Conservation (phyloP, 2,329 filamentous ascomycete genomes). For the Dothideomycetidae sp. region DNA sequence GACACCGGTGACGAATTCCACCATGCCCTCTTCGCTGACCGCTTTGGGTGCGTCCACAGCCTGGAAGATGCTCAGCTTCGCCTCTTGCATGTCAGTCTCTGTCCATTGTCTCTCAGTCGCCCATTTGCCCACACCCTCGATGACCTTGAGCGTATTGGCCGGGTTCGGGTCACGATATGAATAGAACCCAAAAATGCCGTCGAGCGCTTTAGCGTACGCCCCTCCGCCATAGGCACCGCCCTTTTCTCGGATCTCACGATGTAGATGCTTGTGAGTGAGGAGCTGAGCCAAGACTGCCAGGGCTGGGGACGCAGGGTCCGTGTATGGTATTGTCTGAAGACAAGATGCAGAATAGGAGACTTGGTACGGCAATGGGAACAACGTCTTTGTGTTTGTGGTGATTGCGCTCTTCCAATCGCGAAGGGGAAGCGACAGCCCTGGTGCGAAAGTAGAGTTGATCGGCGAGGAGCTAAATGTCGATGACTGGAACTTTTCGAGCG, state of each 20-base stretch:
- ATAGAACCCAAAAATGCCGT: slow-evolving; percentile 86
- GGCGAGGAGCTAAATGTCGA: slow-evolving; percentile 14
- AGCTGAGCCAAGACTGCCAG: slow-evolving; percentile 83
- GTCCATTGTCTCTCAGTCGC: slow-evolving; percentile 71
- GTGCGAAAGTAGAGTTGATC: slow-evolving; percentile 19
- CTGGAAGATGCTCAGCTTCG: slow-evolving; percentile 91
- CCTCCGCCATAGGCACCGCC: slow-evolving; percentile 92
- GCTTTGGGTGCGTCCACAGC: slow-evolving; percentile 74
- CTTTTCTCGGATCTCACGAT: slow-evolving; percentile 95
- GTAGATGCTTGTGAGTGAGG: slow-evolving; percentile 88
- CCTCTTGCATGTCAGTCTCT: slow-evolving; percentile 78
- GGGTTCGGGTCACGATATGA: slow-evolving; percentile 96
- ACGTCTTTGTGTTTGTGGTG: slow-evolving; percentile 47
- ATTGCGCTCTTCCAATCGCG: slow-evolving; percentile 20
- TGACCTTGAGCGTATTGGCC: slow-evolving; percentile 71
- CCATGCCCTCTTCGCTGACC: slow-evolving; percentile 79
- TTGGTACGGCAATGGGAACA: slow-evolving; percentile 91
- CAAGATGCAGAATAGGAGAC: slow-evolving; percentile 86
- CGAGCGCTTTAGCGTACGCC: slow-evolving; percentile 64
- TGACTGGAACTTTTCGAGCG: slow-evolving; percentile 55
- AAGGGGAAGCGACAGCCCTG: slow-evolving; percentile 3
- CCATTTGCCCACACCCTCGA: slow-evolving; percentile 69
- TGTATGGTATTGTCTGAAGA: slow-evolving; percentile 72
- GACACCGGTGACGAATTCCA: slow-evolving; percentile 69
- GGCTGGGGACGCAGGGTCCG: slow-evolving; percentile 56